A percentile compares a stretch with the other conserved stretches of the same genome.
phyloP scores from a whole-genome alignment of 2,329 filamentous ascomycete genomes.

The Colletotrichum sansevieriae region DNA sequence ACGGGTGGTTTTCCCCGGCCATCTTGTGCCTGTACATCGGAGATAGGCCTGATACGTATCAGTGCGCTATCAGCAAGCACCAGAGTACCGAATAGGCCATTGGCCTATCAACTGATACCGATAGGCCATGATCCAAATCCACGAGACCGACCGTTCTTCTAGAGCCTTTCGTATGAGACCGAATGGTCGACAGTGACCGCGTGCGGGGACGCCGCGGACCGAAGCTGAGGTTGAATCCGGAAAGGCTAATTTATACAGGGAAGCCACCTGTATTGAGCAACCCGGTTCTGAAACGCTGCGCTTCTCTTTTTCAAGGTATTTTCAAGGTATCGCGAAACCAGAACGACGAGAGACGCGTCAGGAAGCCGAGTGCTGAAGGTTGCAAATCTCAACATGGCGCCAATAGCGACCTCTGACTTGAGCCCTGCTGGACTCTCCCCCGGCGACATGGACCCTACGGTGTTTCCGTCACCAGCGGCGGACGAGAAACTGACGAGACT shows the following conservation, averaged over 20 bases:
- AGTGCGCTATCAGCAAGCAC: constrained; percentile 24
- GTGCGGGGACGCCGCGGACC: no score
- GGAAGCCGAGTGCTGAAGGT: no score
- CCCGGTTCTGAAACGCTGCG: no score
- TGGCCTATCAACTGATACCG: constrained; percentile 6
- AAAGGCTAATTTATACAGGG: no score
- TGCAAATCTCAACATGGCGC: constrained; percentile 16
- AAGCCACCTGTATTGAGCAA: no score
- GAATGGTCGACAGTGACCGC: not conserved
- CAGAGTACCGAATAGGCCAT: no score
- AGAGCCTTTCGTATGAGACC: no score
- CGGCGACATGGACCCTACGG: not conserved
- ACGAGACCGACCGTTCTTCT: no score
- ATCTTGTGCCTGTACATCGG: not conserved
- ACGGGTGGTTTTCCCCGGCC: constrained; percentile 1
- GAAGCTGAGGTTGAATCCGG: no score
- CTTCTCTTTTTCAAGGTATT: no score
- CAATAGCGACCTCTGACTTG: constrained; percentile 25
- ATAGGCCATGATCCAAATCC: constrained; percentile 29
- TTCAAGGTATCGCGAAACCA: no score
- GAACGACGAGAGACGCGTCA: no score
- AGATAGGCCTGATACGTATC: constrained; percentile 28
- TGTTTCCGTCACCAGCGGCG: constrained; percentile 20
- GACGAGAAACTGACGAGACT: constrained; percentile 16
- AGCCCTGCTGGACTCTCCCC: not conserved